Evolutionary conservation across 2,329 filamentous ascomycete species (phyloP).

Genomic region (Fonsecaea erecta): DNA sequence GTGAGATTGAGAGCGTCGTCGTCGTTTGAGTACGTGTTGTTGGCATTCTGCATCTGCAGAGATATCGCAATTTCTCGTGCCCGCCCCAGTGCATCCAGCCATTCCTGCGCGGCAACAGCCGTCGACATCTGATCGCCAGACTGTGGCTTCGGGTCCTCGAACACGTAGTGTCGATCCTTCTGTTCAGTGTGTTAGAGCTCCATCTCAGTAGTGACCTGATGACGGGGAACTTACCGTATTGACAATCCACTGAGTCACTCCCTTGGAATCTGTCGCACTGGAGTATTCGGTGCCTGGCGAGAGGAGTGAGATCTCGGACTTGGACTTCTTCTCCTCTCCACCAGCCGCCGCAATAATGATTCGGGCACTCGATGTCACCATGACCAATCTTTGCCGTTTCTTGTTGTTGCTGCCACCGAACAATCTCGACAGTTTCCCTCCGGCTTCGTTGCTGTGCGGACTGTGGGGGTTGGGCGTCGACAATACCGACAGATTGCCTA

Average conservation of each 20-base stretch:
- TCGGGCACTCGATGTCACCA: conserved; percentile 89
- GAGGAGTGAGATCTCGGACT: conserved; percentile 86
- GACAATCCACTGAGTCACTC: conserved; percentile 83
- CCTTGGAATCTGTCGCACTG: conserved; percentile 82
- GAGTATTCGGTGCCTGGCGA: conserved; percentile 76
- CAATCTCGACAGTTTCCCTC: conserved; percentile 81
- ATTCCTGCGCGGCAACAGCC: conserved; percentile 78
- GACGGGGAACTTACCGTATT: conserved; percentile 75
- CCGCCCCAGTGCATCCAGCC: conserved; percentile 86
- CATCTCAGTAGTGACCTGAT: conserved; percentile 11
- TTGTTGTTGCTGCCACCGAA: conserved; percentile 91
- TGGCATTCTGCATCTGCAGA: conserved; percentile 63
- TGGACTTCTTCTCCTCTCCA: conserved; percentile 93
- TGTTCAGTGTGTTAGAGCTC: conserved; percentile 49
- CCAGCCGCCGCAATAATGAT: conserved; percentile 89
- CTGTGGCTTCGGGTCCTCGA: conserved; percentile 86
- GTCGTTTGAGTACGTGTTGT: conserved; percentile 64
- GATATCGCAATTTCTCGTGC: conserved; percentile 83
- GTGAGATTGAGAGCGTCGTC: conserved; percentile 70
- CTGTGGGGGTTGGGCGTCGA: conserved; percentile 77
- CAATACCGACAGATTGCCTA: conserved; percentile 87
- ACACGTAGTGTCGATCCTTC: conserved; percentile 88
- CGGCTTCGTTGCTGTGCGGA: conserved; percentile 69
- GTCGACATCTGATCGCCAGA: conserved; percentile 65
- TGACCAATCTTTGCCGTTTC: conserved; percentile 88